Percentiles rank a stretch among this genome's conserved stretches.
Evolutionary conservation across 495 filamentous ascomycete genomes (phyloP).

Genomic region (Penicillium flavigenum): DNA sequence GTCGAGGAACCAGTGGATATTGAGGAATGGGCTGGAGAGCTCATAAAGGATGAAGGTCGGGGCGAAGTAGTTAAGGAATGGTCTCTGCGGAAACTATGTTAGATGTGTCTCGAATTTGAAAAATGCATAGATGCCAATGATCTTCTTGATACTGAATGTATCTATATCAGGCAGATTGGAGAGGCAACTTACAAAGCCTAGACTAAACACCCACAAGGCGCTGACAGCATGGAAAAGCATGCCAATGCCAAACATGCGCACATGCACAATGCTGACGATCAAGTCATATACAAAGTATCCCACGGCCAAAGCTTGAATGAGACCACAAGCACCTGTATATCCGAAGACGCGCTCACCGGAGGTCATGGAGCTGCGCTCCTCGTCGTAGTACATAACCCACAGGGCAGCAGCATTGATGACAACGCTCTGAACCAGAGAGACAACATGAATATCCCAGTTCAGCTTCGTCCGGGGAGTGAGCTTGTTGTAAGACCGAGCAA

Average conservation of each 20-base stretch:
- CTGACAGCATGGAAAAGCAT: slow-evolving; percentile 86
- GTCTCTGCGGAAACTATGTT: slow-evolving; percentile 55
- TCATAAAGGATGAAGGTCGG: slow-evolving; percentile 95
- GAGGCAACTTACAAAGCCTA: slow-evolving; percentile 82
- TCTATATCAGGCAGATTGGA: slow-evolving; percentile 4
- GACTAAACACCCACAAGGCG: slow-evolving; percentile 79
- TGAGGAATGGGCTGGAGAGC: slow-evolving; percentile 88
- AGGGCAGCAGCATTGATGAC: slow-evolving; percentile 77
- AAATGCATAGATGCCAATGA: not conserved
- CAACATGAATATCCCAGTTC: slow-evolving; percentile 97
- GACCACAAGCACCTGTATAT: slow-evolving; percentile 77
- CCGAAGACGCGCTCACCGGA: slow-evolving; percentile 81
- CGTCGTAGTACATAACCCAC: slow-evolving; percentile 78
- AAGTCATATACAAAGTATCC: slow-evolving; percentile 99
- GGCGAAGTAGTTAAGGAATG: slow-evolving; percentile 92
- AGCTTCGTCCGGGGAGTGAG: slow-evolving; percentile 67
- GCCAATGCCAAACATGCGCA: slow-evolving; percentile 82
- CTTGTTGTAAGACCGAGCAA: slow-evolving; percentile 68
- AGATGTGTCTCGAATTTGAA: not conserved
- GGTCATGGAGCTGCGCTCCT: slow-evolving; percentile 71
- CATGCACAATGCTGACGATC: slow-evolving; percentile 64
- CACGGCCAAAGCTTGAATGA: slow-evolving; percentile 79
- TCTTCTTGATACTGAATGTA: not conserved
- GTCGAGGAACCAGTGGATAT: slow-evolving; percentile 99
- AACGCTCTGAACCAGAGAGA: slow-evolving; percentile 81